Conservation (phyloP, 2,329 filamentous ascomycete genomes). For the Penicillium sp. region DNA sequence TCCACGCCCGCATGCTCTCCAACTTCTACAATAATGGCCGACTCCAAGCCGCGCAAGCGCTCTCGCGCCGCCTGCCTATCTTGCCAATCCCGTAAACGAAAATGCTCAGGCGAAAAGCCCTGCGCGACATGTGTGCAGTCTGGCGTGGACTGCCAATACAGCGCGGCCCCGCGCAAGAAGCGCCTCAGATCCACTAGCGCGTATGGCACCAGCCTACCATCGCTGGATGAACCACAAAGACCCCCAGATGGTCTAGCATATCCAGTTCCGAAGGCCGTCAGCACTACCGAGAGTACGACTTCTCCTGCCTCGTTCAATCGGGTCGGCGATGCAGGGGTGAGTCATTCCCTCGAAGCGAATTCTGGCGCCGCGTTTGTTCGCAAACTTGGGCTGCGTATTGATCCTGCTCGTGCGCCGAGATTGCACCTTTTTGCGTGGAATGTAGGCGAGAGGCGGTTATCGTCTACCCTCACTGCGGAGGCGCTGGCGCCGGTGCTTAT, state of each 20-base stretch:
- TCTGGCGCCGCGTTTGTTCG: conserved; percentile 59
- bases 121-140: conserved; percentile 56
- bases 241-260: conserved; percentile 9
- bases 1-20: neutral
- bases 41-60: conserved; percentile 36
- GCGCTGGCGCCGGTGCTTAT: conserved; percentile 29
- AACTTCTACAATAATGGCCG: conserved; percentile 23
- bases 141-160: conserved; percentile 56
- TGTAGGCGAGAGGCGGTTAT: conserved; percentile 30
- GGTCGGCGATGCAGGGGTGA: conserved; percentile 1
- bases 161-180: conserved; percentile 33
- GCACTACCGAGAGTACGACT: neutral
- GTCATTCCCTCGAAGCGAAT: conserved; percentile 54
- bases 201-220: conserved; percentile 15
- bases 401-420: conserved; percentile 54
- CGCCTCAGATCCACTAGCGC: conserved; percentile 21
- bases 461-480: conserved; percentile 12
- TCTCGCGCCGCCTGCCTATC: conserved; percentile 51
- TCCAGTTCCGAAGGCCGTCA: neutral
- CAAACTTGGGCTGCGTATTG: conserved; percentile 53
- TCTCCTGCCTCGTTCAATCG: conserved; percentile 10
- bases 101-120: conserved; percentile 56
- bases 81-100: conserved; percentile 58
- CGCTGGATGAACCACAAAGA: conserved; percentile 10
- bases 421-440: conserved; percentile 62